A percentile compares a stretch with the other conserved stretches of the same genome.
Conservation (phyloP, 495 filamentous ascomycete genomes). For the Choiromyces venosus region DNA sequence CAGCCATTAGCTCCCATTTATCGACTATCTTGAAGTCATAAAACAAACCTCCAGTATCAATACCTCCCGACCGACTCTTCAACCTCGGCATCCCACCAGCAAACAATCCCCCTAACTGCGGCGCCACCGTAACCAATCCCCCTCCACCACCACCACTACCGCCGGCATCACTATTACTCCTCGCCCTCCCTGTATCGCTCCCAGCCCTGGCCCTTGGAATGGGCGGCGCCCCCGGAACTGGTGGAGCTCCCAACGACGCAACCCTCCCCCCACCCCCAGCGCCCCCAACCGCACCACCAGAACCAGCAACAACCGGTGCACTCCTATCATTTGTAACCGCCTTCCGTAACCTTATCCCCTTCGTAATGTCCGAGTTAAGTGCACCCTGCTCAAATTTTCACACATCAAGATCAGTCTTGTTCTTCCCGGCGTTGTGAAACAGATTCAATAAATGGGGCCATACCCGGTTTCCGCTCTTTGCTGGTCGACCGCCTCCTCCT, state of each 20-base stretch:
- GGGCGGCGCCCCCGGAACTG: constrained; percentile 58
- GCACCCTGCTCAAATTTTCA: constrained; percentile 57
- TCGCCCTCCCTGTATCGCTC: constrained; percentile 15
- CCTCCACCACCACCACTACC: constrained; percentile 36
- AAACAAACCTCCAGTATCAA: constrained; percentile 71
- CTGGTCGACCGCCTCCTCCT: constrained; percentile 14
- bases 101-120: constrained; percentile 83
- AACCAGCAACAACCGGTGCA: constrained; percentile 57
- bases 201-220: constrained; percentile 34
- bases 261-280: constrained; percentile 50
- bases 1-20: constrained; percentile 29
- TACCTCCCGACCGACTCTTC: constrained; percentile 73
- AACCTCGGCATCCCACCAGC: constrained; percentile 94
- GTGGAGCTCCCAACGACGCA: constrained; percentile 67
- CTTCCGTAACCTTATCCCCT: constrained; percentile 77
- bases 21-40: not conserved
- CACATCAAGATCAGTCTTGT: not conserved
- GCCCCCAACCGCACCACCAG: constrained; percentile 50
- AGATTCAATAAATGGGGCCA: constrained; percentile 4
- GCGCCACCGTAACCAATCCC: constrained; percentile 54
- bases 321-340: constrained; percentile 92
- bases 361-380: constrained; percentile 80
- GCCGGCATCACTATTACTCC: constrained; percentile 49
- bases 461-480: constrained; percentile 27
- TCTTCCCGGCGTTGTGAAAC: not conserved